Conservation (phyloP, 768 basidiomycete genomes). For the Pleurotus eryngii region DNA sequence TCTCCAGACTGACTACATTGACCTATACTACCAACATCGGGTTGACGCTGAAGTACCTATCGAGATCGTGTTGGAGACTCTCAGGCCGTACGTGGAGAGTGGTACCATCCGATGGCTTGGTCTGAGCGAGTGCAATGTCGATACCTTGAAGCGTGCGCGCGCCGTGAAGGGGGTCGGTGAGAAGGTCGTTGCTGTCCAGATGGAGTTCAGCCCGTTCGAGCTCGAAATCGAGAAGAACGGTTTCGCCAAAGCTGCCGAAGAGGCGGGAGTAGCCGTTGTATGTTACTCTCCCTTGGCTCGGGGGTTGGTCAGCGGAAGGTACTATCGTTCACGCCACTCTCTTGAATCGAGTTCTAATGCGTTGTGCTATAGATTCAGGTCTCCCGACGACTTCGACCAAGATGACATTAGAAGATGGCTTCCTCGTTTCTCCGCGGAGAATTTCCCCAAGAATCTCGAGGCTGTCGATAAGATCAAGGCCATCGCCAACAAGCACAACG, state of each 20-base stretch:
- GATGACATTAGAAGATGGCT: slow-evolving; percentile 29
- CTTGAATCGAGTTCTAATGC: neutral
- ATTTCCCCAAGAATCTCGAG: slow-evolving; percentile 42
- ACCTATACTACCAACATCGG: slow-evolving; percentile 29
- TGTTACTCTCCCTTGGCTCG: slow-evolving; percentile 32
- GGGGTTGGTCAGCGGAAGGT: slow-evolving; percentile 31
- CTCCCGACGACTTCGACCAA: slow-evolving; percentile 32
- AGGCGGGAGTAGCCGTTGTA: slow-evolving; percentile 28
- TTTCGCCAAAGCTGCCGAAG: slow-evolving; percentile 22
- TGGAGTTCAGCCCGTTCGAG: slow-evolving; percentile 27
- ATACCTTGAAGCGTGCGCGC: slow-evolving; percentile 24
- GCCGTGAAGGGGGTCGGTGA: slow-evolving; percentile 24
- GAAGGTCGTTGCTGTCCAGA: slow-evolving; percentile 24
- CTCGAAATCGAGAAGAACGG: slow-evolving; percentile 26
- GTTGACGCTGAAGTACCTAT: slow-evolving; percentile 28
- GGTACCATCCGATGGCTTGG: slow-evolving; percentile 30
- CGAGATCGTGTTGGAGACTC: slow-evolving; percentile 29
- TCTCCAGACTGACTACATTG: slow-evolving; percentile 20
- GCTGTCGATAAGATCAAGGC: slow-evolving; percentile 28
- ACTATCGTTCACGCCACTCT: slow-evolving; percentile 9
- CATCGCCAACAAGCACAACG: slow-evolving; percentile 26
- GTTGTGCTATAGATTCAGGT: slow-evolving; percentile 21
- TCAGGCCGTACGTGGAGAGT: slow-evolving; percentile 28
- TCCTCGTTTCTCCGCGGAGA: slow-evolving; percentile 33
- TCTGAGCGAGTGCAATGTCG: slow-evolving; percentile 26